Evolutionary conservation across 1,139 yeast species (phyloP), one percentile per base, ranked within the genome.

Genomic region (Hemisphaericaspora lyxosophila): DNA sequence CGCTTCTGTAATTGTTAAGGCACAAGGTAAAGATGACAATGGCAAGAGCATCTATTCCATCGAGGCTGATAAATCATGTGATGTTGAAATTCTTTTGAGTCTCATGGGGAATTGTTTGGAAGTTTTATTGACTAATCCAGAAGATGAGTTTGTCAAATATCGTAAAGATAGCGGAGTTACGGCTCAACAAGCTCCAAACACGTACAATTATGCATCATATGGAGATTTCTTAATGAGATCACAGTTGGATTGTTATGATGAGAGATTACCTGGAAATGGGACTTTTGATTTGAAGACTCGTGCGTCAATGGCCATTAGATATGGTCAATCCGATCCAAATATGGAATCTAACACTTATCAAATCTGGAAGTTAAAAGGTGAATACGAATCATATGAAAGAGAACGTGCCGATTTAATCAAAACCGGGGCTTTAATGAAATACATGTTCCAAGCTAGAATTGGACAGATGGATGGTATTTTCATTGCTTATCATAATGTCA

Each of bases 381-480:
- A 64, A 27, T 80, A 64, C 52, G 96, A 88, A 57, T 84, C 95
- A 5, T 86, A 80, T 56, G 88, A 86, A 52, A 68, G 90, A 24
- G 98, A 92, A 53, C 73, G 75, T 55, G 71, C 66, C 44, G 98
- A 92, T 54, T 71, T 92, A 49, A 76, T 85, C 11, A 67, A 86
- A 41, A 78, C 92, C 2, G 75, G 74, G 1, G 84, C 94, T 0
- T 62, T 92, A 62, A 65, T 92, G 50, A 92, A 92, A 59, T 92
- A 90, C 55, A 75, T 87, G 9, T 70, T 90, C 47, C 98, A 92
- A 58, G 97, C 97, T 0, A 72, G 97, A 45, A 85, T 92, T 34
- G 98, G 98, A 2, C 82, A 85, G 51, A 92, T 92, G 98, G 97
- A 90, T 59, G 98, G 98, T 5, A 88, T 92, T 4, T 89, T 86